Base-by-base conservation (phyloP, 257 asterid genomes). In the Anisodus tanguticus region DNA sequence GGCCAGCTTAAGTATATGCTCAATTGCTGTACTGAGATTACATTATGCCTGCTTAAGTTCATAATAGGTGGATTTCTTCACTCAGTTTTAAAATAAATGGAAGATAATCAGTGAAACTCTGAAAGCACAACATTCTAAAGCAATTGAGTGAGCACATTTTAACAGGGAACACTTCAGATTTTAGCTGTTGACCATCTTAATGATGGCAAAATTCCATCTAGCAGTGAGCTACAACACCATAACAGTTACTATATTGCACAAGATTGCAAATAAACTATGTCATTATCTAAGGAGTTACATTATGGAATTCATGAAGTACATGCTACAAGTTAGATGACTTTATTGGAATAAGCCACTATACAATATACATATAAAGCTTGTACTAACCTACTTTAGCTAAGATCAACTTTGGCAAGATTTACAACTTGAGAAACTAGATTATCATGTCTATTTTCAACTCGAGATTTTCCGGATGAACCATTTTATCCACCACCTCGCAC, bases 401-500 rank as follows among this genome's bases (percentile, higher is more conserved):
- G 13, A 74, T 19, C 60, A 47, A 0, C 43, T 49, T 7, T 51
- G 3, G 81, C 45, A 3, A 84, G 67, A 71, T 53, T 47, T 37
- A 74, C 13, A n/a, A 55, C 35, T 72, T 84, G 17, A 41, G 45
- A 47, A 81, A 63, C 26, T 59, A 59, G 49, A 82, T 74, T 78
- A 84, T 63, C 9, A 81, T 53, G 54, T 31, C 5, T 59, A 15
- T 66, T 66, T 57, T 66, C 19, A 69, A 78, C 78, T 71, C 55
- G 13, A 41, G 11, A n/a, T 39, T 67, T 55, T 79, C 58, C 45
- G 55, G 82, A 62, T 67, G 88, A 59, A 89, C 51, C 84, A 80
- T 85, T 53, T 51, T 76, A 76, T 85, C 80, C 45, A 86, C 85
- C 0, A 88, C 92, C 53, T 88, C 86, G 2, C 86, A 66, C 92